Base-by-base conservation (phyloP, 2,329 filamentous ascomycete genomes). In the Tolypocladium amazonense region DNA sequence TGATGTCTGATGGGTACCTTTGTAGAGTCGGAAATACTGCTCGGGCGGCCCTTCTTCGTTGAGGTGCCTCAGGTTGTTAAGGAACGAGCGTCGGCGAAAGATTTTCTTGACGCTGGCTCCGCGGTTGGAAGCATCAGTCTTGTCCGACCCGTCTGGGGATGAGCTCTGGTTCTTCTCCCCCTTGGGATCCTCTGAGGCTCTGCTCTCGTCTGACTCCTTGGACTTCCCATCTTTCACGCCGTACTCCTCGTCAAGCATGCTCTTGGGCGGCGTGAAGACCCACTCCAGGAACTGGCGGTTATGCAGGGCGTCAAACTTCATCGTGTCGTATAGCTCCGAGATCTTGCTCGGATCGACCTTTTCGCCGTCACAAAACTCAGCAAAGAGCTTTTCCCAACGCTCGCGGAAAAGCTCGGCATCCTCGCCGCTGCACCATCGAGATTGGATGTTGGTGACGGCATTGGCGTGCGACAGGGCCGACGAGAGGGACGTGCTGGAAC, bases 321-420 rank as follows among this genome's bases (percentile, higher is more conserved):
- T 97, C 25, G 93, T 97, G 73, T 99, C 94, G 72, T 99, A 99
- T 3, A 99, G 82, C 76, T 99, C 94, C 6, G 92, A 97, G 63
- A 99, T 93, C 77, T 99, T 99, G 79, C 92, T 96, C 23, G 95
- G 95, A 73, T 99, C 94, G 23, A 97, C 92, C 77, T 99, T 99
- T 69, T 99, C 94, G 1, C 90, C 88, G 72, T 99, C 95, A 65
- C 89, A 94, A 69, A 99, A 99, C 71, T 99, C 94, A 56, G 88
- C 85, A 75, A 99, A 99, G 2, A 99, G 82, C 77, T 99, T 99
- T 76, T 97, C 94, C 94, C 94, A 99, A 37, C 94, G 85, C 73
- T 99, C 94, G 65, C 89, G 90, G 79, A 99, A 99, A 2, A 99
- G 80, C 65, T 95, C 90, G 0, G 93, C 87, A 68, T 97, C 94